Conservation (phyloP, 2,329 filamentous ascomycete genomes). For the Dendryphion nanum region DNA sequence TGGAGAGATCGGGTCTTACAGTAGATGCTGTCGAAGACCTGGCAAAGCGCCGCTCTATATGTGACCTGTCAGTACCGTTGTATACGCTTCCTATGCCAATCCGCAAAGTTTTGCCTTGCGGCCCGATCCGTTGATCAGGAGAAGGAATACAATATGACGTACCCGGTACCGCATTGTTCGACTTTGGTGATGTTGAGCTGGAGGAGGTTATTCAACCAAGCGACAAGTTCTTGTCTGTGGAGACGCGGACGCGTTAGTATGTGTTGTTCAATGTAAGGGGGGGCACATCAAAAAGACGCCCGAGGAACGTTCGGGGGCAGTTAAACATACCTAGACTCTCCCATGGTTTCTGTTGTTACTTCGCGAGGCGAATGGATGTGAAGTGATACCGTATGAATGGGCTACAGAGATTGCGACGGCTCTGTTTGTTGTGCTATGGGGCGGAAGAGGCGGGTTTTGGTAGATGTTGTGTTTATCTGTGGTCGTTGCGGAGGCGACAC, state of each 20-base stretch:
- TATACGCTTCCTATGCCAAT: constrained; percentile 1
- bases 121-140: constrained; percentile 8
- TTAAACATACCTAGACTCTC: constrained; percentile 62
- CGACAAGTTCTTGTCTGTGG: constrained; percentile 85
- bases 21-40: constrained; percentile 98
- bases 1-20: constrained; percentile 46
- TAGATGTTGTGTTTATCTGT: not conserved
- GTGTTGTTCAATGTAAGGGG: constrained; percentile 14
- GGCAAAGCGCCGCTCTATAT: constrained; percentile 84
- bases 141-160: constrained; percentile 41
- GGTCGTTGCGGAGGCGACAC: too few relatives aligned
- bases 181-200: constrained; percentile 98
- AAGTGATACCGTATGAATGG: too few relatives aligned
- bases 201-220: constrained; percentile 96
- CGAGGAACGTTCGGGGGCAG: too few relatives aligned
- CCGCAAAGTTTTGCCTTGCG: not conserved
- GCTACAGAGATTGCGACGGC: constrained; percentile 3
- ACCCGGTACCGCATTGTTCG: constrained; percentile 99
- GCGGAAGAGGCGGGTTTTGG: not conserved
- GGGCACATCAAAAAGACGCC: too few relatives aligned
- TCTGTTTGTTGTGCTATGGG: not conserved
- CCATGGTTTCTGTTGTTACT: constrained; percentile 47
- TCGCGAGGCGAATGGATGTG: not conserved
- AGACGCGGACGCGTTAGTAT: constrained; percentile 16
- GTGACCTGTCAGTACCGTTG: constrained; percentile 22